Base-by-base conservation (phyloP, 1,139 yeast genomes). In the Hyphopichia wangnamkhiaoensis region DNA sequence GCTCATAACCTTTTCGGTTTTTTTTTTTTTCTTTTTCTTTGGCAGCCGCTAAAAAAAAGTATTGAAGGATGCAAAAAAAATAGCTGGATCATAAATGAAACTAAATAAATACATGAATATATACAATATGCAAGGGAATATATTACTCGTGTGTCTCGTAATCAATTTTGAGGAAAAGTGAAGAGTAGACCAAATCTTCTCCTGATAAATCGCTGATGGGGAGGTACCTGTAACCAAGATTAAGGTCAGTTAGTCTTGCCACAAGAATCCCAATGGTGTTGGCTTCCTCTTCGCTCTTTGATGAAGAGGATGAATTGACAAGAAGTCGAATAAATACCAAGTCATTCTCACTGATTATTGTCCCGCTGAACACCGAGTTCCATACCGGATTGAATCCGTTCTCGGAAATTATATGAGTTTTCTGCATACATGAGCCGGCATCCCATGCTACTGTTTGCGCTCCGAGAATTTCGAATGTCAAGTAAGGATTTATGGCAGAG, bases 321-420 rank as follows among this genome's bases (percentile, higher is more conserved):
- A 63, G 53, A 35, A 72, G 56, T 37, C 61, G 60, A 5, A 71
- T 41, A 47, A 72, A 73, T 2, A 65, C 58, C 15, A 71, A 52
- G 29, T 64, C 67, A 28, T 63, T 53, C 4, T 56, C 49, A 3
- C 77, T 63, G 2, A 59, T 57, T 9, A 84, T 53, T 0, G 54
- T 58, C 2, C 86, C 75, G 18, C 61, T 53, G 44, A 82, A 74
- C 4, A 56, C 58, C 36, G 76, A 71, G 49, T 84, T 79, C 96
- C 96, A 90, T 2, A 74, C 63, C 0, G 98, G 97, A 57, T 86
- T 90, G 60, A 87, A 89, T 0, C 97, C 96, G 59, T 90, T 89
- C 38, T 74, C 74, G 15, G 54, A 42, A 3, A 79, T 67, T 3
- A 65, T 54, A 4, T 58, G 46, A 0, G 88, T 75, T 38, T 59